phyloP scores from a whole-genome alignment of 2,329 filamentous ascomycete species.

The Cladosporium sp. region DNA sequence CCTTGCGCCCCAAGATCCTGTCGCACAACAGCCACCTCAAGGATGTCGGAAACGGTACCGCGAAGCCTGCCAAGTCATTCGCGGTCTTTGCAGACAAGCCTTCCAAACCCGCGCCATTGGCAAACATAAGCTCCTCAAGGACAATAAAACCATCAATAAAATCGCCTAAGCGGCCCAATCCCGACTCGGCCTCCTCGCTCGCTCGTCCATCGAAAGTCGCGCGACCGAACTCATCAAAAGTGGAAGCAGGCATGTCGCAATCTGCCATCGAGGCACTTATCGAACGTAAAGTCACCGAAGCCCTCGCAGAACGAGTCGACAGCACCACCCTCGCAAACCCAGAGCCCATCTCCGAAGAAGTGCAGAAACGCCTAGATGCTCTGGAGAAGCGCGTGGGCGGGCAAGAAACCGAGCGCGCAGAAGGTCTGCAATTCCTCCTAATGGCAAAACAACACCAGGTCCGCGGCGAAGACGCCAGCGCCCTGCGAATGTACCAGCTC shows the following conservation, averaged over 20 bases:
- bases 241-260: slow-evolving; percentile 46
- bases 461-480: slow-evolving; percentile 73
- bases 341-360: slow-evolving; percentile 66
- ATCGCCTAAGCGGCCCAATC: slow-evolving; percentile 41
- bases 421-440: slow-evolving; percentile 82
- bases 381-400: slow-evolving; percentile 83
- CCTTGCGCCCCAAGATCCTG: slow-evolving; percentile 74
- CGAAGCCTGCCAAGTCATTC: slow-evolving; percentile 80
- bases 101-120: slow-evolving; percentile 46
- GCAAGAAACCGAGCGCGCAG: slow-evolving; percentile 71
- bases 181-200: slow-evolving; percentile 42
- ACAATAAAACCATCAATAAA: slow-evolving; percentile 26
- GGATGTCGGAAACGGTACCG: slow-evolving; percentile 53
- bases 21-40: slow-evolving; percentile 66
- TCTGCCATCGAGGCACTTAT: slow-evolving; percentile 88
- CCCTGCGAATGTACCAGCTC: slow-evolving; percentile 82
- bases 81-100: slow-evolving; percentile 79
- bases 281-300: slow-evolving; percentile 87
- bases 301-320: slow-evolving; percentile 72
- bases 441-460: slow-evolving; percentile 91
- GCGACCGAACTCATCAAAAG: slow-evolving; percentile 32
- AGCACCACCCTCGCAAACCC: slow-evolving; percentile 26
- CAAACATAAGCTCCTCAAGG: slow-evolving; percentile 32
- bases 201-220: slow-evolving; percentile 45
- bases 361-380: slow-evolving; percentile 78